Base-by-base conservation (phyloP, 129 eudicot species). In the Pulicaria dysenterica region DNA sequence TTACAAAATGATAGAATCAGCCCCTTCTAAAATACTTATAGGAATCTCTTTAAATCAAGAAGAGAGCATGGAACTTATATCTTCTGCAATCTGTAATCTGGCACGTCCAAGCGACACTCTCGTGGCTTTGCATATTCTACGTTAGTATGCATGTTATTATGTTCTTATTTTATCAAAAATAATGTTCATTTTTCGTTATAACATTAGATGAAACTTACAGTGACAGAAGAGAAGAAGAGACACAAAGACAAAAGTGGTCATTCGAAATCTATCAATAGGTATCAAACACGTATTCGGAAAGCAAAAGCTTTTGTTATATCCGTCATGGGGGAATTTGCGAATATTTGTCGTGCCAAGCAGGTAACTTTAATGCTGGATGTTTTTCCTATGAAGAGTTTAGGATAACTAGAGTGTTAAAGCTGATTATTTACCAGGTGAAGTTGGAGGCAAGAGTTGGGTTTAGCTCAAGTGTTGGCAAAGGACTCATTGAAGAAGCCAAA, bases 391-490 rank as follows among this genome's bases (percentile, higher is more conserved):
- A 36, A 34, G 37, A 60, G 44, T 45, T 19, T 42, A 24, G 39
- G 55, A n/a, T 44, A 11, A 46, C 8, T 58, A 8, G 45, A 13
- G 3, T 49, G 13, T n/a, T 56, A 54, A 76, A 64, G 19, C 45
- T 13, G 56, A 48, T 16, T 6, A 17, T 24, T 60, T 47, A 36
- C 47, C 80, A 92, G 98, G 94, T 92, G 55, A 81, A 85, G 76
- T 71, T 92, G 78, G 96, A 92, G 80, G 98, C 98, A 51, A 83
- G 91, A 76, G 92, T 92, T 55, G 86, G 87, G 36, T 79, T 87
- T 40, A 89, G 82, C 70, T 81, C 95, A 7, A 85, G 80, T 73
- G 80, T 64, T 15, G 95, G 91, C 34, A 80, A 61, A 82, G 95
- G 98, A 38, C 87, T 92, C 9, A 58, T 83, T 58, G 90, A 87